Evolutionary conservation across 148 eudicot genomes (phyloP).

Genomic region (Selenicereus undatus): DNA sequence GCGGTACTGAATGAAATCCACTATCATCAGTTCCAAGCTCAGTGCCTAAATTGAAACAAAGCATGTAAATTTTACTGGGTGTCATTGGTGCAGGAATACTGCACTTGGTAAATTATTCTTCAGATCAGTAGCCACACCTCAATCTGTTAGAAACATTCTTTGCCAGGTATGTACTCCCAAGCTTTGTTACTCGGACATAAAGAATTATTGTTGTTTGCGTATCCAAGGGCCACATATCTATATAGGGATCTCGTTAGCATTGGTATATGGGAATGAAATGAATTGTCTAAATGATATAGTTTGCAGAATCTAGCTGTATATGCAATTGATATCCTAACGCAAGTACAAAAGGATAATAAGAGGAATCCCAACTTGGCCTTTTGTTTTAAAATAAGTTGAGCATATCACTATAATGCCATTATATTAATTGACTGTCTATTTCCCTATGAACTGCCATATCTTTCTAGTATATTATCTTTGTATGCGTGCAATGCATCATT

Average conservation of each 20-base stretch:
- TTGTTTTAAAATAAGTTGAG: too few relatives aligned
- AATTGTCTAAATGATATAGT: too few relatives aligned
- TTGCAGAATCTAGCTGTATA: too few relatives aligned
- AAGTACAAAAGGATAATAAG: too few relatives aligned
- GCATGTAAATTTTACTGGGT: background rate
- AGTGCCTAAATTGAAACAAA: background rate
- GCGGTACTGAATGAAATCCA: constrained; percentile 46
- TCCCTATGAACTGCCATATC: too few relatives aligned
- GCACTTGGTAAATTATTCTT: constrained; percentile 72
- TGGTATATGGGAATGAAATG: too few relatives aligned
- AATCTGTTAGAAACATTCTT: constrained; percentile 78
- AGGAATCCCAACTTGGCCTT: too few relatives aligned
- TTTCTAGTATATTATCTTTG: too few relatives aligned
- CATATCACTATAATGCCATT: too few relatives aligned
- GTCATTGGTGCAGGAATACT: constrained; percentile 61
- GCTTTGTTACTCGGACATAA: background rate
- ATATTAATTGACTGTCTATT: too few relatives aligned
- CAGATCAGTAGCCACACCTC: constrained; percentile 67
- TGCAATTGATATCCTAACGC: too few relatives aligned
- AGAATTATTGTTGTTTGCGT: background rate
- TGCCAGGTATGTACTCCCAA: constrained; percentile 53
- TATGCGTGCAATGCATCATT: background rate
- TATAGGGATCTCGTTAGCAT: too few relatives aligned
- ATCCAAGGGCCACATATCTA: background rate
- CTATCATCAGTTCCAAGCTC: background rate